A percentile compares a stretch with the other conserved stretches of the same genome.
These are phyloP conservation scores for Candida nitratophila DNA, from an alignment of 805 yeast species.

Conservation along the genomic window DNA sequence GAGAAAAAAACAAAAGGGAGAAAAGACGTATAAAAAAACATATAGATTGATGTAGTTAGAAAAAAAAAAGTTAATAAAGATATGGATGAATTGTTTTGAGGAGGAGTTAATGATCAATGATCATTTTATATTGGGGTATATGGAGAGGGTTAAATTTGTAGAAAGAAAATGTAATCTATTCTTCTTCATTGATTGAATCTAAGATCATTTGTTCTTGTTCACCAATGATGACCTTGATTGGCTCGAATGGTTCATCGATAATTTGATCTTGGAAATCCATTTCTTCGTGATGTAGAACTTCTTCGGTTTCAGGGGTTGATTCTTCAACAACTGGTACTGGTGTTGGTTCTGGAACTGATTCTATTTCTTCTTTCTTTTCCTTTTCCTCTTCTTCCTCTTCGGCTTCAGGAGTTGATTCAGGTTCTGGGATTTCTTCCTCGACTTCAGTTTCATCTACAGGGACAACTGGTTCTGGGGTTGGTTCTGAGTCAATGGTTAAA, in stretches of 20 bases:
- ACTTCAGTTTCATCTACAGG: constrained; percentile 1
- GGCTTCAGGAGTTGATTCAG: constrained; percentile 24
- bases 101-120: too few species aligned
- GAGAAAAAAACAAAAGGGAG: too few species aligned
- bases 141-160: too few species aligned
- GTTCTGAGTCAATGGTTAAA: not conserved
- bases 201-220: not conserved
- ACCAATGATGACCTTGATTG: not conserved
- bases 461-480: not conserved
- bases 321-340: not conserved
- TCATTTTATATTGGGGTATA: too few species aligned
- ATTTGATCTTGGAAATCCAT: not conserved
- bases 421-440: constrained; percentile 5
- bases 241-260: not conserved
- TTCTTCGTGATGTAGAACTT: not conserved
- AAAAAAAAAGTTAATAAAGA: too few species aligned
- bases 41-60: too few species aligned
- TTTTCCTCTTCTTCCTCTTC: constrained; percentile 20
- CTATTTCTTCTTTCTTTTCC: constrained; percentile 20
- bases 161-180: too few species aligned
- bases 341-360: constrained; percentile 14
- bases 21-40: too few species aligned
- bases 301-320: not conserved
- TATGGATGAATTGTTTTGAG: too few species aligned
- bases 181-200: not conserved